Evolutionary conservation across 1,284 basidiomycete genomes (phyloP).

Genomic region (Ustilago loliicola): DNA sequence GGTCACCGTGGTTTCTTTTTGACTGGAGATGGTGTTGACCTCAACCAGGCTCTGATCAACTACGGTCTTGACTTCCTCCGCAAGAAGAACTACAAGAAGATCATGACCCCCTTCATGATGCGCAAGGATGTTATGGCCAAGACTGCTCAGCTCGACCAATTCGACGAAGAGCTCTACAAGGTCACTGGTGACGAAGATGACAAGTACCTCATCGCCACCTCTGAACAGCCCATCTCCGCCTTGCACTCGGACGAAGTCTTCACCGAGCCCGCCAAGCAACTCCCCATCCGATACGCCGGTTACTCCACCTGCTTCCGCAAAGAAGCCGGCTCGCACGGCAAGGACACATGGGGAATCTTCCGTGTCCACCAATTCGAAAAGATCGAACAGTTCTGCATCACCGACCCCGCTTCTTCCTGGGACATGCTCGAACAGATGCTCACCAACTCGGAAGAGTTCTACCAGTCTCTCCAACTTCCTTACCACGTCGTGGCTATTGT

Average conservation of each 20-base stretch:
- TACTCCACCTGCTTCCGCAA: conserved; percentile 98
- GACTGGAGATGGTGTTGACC: conserved; percentile 93
- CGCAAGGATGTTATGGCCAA: conserved; percentile 97
- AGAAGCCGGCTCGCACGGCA: conserved; percentile 95
- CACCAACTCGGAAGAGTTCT: conserved; percentile 89
- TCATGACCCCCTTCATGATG: conserved; percentile 98
- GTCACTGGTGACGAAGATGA: conserved; percentile 89
- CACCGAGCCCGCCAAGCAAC: conserved; percentile 88
- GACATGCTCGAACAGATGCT: conserved; percentile 94
- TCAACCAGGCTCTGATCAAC: conserved; percentile 95
- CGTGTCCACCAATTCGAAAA: conserved; percentile 99
- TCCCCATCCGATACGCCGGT: conserved; percentile 83
- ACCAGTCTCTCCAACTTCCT: conserved; percentile 90
- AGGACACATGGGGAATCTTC: conserved; percentile 99
- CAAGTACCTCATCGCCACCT: conserved; percentile 98
- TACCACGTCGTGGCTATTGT: conserved; percentile 97
- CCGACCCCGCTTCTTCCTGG: conserved; percentile 87
- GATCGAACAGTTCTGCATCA: conserved; percentile 94
- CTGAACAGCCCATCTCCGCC: conserved; percentile 97
- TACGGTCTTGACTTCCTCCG: conserved; percentile 95
- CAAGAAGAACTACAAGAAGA: conserved; percentile 86
- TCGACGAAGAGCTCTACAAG: conserved; percentile 98
- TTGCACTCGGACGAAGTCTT: conserved; percentile 98
- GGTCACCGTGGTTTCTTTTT: conserved; percentile 98
- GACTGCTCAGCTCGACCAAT: conserved; percentile 96